These are phyloP conservation scores for Phenoliferia sp. DNA, from an alignment of 1,284 basidiomycete genomes.

Conservation along the genomic window DNA sequence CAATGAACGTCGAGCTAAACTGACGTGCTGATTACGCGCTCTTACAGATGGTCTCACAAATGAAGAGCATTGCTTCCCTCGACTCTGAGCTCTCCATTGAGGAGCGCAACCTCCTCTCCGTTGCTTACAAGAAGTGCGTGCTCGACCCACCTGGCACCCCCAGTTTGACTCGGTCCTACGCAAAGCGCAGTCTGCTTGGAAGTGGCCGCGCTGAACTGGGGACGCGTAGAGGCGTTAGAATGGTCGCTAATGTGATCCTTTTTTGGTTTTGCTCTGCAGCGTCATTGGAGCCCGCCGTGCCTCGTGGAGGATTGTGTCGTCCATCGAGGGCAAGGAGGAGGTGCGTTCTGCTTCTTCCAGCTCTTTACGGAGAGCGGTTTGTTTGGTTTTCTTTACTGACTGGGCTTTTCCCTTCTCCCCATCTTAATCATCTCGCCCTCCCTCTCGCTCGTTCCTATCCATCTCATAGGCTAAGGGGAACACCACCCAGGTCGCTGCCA, in stretches of 20 bases:
- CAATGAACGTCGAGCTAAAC: background rate
- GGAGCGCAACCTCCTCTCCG: conserved; percentile 50
- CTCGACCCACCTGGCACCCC: no score
- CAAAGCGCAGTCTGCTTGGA: background rate
- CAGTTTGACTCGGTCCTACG: background rate
- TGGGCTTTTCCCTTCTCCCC: background rate
- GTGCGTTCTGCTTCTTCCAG: conserved; percentile 26
- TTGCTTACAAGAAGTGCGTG: conserved; percentile 46
- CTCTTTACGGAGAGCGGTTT: no score
- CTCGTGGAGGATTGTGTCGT: conserved; percentile 50
- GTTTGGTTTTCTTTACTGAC: no score
- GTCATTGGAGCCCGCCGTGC: conserved; percentile 49
- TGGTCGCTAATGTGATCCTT: background rate
- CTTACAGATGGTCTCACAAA: conserved; percentile 96
- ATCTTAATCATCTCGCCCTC: background rate
- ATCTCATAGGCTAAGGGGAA: conserved; percentile 37
- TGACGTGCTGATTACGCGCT: background rate
- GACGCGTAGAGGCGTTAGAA: background rate
- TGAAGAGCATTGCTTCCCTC: conserved; percentile 89
- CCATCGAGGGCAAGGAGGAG: conserved; percentile 50
- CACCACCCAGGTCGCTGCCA: conserved; percentile 36
- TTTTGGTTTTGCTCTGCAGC: background rate
- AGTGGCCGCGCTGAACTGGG: background rate
- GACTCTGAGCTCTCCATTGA: conserved; percentile 47
- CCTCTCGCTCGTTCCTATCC: background rate